Evolutionary conservation across 2,329 filamentous ascomycete genomes (phyloP), one percentile per base, ranked within the genome.

Genomic region (Nemania serpens): DNA sequence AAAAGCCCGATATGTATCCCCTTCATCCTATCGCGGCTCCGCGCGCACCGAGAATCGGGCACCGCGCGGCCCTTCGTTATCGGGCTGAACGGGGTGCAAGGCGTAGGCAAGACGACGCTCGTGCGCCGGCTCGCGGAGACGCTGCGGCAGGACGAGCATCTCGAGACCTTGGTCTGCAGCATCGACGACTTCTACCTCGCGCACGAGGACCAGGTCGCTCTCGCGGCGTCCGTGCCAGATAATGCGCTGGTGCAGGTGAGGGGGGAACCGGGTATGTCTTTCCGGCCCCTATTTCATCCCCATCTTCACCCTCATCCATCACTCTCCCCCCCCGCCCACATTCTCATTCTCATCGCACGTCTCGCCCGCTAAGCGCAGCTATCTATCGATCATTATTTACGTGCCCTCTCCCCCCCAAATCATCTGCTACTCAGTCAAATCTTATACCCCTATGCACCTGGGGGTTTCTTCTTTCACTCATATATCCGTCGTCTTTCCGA

Each of bases 181-280:
- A 89, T 97, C 66, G 93, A 97, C 75, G 93, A 97, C 77, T 88
- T 97, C 68, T 97, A 97, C 77, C 86, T 96, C 55, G 82, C 86
- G 13, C 91, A 91, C 73, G 78, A 80, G 20, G 83, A 88, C 65
- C 91, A 95, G 74, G 74, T 82, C 29, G 79, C 81, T 1, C 84
- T 96, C 20, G 87, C 90, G 25, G 75, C 81, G 46, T 76, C 82
- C 6, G 81, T 95, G 70, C 84, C 89, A 0, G 76, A 83, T 39
- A 97, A 97, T 71, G 84, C 85, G 18, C 83, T 97, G 2, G 81
- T 96, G 48, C 90, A 92, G 70, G 89, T 92, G 68, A 86, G 93
- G 47, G 93, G 93, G 17, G 89, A 96, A 72, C 93, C 93, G 5
- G 90, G 89, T 49, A 89, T 34, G 72, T 66, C 43, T 48, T n/a